Percentiles rank a stretch among this genome's conserved stretches.
Conservation (phyloP, 148 eudicot genomes). For the Vaccinium corymbosum region DNA sequence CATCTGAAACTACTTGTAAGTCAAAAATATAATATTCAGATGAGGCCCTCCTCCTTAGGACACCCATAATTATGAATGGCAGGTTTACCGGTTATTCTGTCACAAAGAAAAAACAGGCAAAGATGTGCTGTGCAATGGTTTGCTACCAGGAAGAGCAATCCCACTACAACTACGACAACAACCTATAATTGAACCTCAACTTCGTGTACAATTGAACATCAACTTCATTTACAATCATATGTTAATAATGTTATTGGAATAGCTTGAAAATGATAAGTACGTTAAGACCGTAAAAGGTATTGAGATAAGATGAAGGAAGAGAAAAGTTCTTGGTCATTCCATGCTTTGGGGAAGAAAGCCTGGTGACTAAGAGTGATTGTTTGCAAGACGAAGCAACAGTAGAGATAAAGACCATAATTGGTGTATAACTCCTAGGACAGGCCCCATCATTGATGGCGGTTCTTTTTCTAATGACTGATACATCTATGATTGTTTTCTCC, state of each 20-base stretch:
- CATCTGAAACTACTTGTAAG: neutral
- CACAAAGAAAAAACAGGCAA: neutral
- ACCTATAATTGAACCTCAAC: too few species aligned
- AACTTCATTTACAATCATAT: neutral
- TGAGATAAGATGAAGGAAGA: neutral
- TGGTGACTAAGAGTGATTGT: neutral
- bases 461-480: neutral
- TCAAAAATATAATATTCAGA: neutral
- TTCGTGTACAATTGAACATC: too few species aligned
- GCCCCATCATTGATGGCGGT: neutral
- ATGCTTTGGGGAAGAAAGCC: neutral
- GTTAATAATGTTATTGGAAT: neutral
- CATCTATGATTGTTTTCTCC: neutral
- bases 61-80: neutral
- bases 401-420: neutral
- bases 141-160: neutral
- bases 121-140: neutral
- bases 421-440: neutral
- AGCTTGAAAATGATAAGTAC: neutral
- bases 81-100: neutral
- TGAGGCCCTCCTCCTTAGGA: neutral
- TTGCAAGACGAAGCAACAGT: neutral
- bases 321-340: neutral
- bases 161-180: neutral
- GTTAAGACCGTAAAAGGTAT: neutral